Evolutionary conservation across 768 basidiomycete genomes (phyloP).

Genomic region (Lentinula aciculospora): DNA sequence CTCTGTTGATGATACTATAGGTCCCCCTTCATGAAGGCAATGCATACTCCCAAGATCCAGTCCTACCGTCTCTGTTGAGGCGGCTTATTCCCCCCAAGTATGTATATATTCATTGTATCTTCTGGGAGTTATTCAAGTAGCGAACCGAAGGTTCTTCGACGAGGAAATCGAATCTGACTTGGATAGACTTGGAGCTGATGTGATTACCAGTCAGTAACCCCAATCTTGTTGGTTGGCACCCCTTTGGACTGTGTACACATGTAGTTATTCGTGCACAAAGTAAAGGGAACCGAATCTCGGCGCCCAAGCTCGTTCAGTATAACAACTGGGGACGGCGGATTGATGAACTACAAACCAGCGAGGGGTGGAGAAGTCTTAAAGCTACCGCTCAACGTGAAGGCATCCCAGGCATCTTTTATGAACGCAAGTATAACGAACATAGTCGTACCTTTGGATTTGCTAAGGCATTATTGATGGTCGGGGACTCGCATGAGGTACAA

Average conservation of each 20-base stretch:
- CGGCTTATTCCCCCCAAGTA: conserved; percentile 47
- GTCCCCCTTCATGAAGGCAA: conserved; percentile 51
- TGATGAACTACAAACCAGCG: conserved; percentile 63
- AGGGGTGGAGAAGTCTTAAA: conserved; percentile 70
- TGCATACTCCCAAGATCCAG: conserved; percentile 56
- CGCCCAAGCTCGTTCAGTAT: conserved; percentile 60
- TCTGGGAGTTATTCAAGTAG: neutral
- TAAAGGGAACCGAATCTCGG: conserved; percentile 30
- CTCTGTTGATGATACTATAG: conserved; percentile 22
- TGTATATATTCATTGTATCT: conserved; percentile 5
- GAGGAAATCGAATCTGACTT: conserved; percentile 56
- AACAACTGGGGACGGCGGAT: conserved; percentile 67
- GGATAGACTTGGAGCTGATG: conserved; percentile 49
- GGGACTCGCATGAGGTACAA: conserved; percentile 58
- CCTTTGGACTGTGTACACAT: neutral
- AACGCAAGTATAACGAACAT: conserved; percentile 52
- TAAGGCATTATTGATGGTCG: conserved; percentile 56
- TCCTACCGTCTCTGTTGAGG: conserved; percentile 54
- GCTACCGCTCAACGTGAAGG: conserved; percentile 59
- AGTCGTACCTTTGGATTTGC: conserved; percentile 63
- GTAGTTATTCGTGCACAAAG: conserved; percentile 52
- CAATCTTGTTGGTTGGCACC: neutral
- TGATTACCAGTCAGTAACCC: conserved; percentile 37
- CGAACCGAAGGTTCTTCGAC: conserved; percentile 27
- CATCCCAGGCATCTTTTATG: conserved; percentile 61